Conservation (phyloP, 129 eudicot species). For the Heracleum sosnowskyi region DNA sequence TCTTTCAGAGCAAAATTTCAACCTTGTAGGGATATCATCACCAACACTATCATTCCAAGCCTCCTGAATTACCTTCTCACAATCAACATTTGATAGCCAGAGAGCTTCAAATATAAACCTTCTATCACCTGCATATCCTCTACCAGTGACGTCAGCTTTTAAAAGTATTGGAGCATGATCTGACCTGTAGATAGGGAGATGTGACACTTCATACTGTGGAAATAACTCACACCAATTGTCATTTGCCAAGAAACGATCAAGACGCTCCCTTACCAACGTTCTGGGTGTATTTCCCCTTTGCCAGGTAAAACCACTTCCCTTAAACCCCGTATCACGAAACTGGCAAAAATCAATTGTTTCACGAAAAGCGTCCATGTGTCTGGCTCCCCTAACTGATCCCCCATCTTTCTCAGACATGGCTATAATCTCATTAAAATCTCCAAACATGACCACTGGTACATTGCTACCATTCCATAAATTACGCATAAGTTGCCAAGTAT, state of each 20-base stretch:
- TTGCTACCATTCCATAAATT: neutral
- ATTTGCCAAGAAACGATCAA: neutral
- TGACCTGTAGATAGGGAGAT: neutral
- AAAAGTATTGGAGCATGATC: neutral
- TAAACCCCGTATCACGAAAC: neutral
- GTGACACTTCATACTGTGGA: neutral
- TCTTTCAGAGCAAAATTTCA: neutral
- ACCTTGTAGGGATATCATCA: neutral
- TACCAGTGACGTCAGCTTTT: neutral
- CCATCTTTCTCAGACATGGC: neutral
- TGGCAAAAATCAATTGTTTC: neutral
- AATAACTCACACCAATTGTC: neutral
- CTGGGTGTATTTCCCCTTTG: neutral
- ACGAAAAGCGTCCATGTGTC: neutral
- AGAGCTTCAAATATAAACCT: neutral
- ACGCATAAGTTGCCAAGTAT: neutral
- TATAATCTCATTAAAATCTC: neutral
- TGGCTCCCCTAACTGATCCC: accelerated
- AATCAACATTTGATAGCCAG: neutral
- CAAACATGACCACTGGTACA: neutral
- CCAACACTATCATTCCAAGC: neutral
- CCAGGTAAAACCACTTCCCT: neutral
- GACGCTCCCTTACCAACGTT: neutral
- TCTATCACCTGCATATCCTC: neutral
- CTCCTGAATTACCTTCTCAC: neutral